Evolutionary conservation across 768 basidiomycete genomes (phyloP).

Genomic region (Holtermannia corniformis): DNA sequence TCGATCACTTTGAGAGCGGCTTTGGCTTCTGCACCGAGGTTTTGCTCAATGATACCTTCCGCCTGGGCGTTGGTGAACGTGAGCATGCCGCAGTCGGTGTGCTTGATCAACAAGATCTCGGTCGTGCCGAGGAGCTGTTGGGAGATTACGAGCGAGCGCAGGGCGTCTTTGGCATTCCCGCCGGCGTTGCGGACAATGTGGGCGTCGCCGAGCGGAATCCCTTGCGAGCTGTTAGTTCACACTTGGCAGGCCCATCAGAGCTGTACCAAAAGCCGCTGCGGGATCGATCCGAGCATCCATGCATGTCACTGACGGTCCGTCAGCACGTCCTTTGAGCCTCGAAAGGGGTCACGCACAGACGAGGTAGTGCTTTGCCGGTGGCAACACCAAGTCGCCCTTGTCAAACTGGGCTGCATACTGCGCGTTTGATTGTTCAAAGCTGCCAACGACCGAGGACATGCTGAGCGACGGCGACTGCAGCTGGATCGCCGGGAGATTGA

Average conservation of each 20-base stretch:
- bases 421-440: too few relatives aligned
- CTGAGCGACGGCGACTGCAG: too few relatives aligned
- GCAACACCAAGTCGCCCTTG: conserved; percentile 42
- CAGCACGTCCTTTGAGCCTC: background rate
- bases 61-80: conserved; percentile 47
- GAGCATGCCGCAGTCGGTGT: conserved; percentile 66
- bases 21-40: background rate
- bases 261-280: conserved; percentile 10
- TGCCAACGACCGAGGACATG: too few relatives aligned
- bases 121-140: conserved; percentile 62
- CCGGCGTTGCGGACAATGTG: conserved; percentile 62
- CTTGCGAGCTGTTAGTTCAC: too few relatives aligned
- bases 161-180: conserved; percentile 50
- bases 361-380: conserved; percentile 43
- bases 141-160: conserved; percentile 60
- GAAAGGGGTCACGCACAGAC: background rate
- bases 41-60: conserved; percentile 3
- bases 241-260: too few relatives aligned
- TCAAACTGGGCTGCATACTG: conserved; percentile 47
- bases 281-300: conserved; percentile 63
- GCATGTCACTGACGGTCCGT: conserved; percentile 50
- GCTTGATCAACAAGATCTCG: conserved; percentile 60
- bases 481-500: too few relatives aligned
- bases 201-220: conserved; percentile 58
- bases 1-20: background rate